These are phyloP conservation scores for Daldinia bambusicola DNA, from an alignment of 495 filamentous ascomycete genomes.

Conservation along the genomic window DNA sequence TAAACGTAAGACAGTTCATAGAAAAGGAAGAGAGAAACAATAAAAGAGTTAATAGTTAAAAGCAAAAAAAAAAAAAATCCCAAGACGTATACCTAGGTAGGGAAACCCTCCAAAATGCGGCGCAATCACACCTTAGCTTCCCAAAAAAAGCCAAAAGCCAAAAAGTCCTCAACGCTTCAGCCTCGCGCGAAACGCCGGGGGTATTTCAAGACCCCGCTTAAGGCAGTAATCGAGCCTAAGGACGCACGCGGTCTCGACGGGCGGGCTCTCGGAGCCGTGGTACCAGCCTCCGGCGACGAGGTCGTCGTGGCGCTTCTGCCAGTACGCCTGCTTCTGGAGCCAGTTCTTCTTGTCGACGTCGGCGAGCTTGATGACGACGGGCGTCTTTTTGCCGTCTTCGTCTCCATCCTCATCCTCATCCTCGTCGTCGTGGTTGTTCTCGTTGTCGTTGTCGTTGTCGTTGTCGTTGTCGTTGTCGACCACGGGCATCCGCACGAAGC, in stretches of 20 bases:
- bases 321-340: constrained; percentile 75
- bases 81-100: constrained; percentile 10
- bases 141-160: too few species aligned
- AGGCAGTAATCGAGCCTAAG: constrained; percentile 34
- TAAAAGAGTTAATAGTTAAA: too few species aligned
- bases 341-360: constrained; percentile 91
- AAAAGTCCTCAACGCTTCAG: constrained; percentile 13
- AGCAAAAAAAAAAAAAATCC: too few species aligned
- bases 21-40: background rate
- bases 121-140: background rate
- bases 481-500: constrained; percentile 73
- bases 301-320: constrained; percentile 70
- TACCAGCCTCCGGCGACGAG: constrained; percentile 83
- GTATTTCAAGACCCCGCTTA: constrained; percentile 28
- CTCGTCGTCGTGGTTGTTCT: too few species aligned
- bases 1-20: constrained; percentile 32
- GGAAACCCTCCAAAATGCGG: background rate
- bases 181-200: constrained; percentile 30
- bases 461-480: too few species aligned
- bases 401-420: too few species aligned
- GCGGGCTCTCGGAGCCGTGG: constrained; percentile 57
- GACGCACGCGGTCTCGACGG: constrained; percentile 42
- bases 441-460: background rate
- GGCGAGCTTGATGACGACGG: constrained; percentile 78
- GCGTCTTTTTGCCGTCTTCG: constrained; percentile 40